Evolutionary conservation across 768 basidiomycete species (phyloP), one percentile per base, ranked within the genome.

Genomic region (Candolleomyces eurysporus): DNA sequence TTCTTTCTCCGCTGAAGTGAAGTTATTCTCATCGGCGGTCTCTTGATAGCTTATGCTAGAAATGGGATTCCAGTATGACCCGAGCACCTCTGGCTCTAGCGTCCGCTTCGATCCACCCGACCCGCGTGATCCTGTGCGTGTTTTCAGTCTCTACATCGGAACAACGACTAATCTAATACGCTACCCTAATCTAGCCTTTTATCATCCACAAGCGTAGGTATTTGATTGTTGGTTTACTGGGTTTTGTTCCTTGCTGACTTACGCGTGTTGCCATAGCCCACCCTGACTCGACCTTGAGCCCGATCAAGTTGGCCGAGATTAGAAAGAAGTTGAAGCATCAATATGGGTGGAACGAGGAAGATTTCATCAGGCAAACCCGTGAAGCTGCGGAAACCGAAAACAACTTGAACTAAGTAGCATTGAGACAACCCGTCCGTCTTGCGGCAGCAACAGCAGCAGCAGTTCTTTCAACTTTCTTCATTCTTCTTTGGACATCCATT

Each of bases 21-120:
- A 11, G 10, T 59, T 6, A 9, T 61, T 54, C 3, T 17, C n/a
- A 5, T 21, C 7, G 32, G 43, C 39, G 21, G 57, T 48, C 16
- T 39, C 39, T 46, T 8, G 42, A 43, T n/a, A 92, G 91, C 73
- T 90, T 42, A 90, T 93, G 90, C 74, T 77, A 42, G 88, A 89
- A 50, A 86, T 92, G 84, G 91, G 91, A 40, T 93, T 93, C 71
- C 73, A 74, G 3, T 87, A 86, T 65, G 85, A 87, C 68, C 88
- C 88, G 5, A 85, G 84, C 61, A 90, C 90, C 2, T 89, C 91
- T 19, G 91, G 91, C 2, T 92, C 90, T 10, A 90, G 89, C 69
- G 91, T 93, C 40, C 82, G 90, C 42, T 93, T 93, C 67, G 85
- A 90, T 71, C 91, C 91, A 52, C 91, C 89, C 17, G 76, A 86